Base-by-base conservation (phyloP, 2,329 filamentous ascomycete genomes). In the Alternaria gaisen region DNA sequence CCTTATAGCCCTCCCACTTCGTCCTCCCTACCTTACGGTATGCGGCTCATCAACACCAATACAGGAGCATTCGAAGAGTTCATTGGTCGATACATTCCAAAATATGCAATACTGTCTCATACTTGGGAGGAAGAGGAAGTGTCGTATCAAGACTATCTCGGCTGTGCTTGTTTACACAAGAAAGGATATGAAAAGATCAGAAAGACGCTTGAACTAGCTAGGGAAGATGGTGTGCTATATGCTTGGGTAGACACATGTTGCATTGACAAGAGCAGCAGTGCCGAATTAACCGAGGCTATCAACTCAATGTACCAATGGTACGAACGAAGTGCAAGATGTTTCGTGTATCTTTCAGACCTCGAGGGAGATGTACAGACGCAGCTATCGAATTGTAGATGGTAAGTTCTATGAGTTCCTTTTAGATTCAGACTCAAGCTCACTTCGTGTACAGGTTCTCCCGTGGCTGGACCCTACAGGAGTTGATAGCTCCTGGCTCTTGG, bases 221-320 rank as follows among this genome's bases (percentile, higher is more conserved):
- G 14, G 2, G 0, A 24, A 3, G 18, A 6, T 1, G 36, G 9
- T 18, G 11, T 58, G 3, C 3, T 9, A 10, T 47, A 54, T 9
- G 43, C 50, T 3, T 40, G 38, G 38, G 4, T 20, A 5, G n/a
- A 40, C 1, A 40, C 38, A 4, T 40, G 38, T n/a, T 40, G 38
- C 4, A 40, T 40, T 0, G 38, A 40, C 8, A 40, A 40, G 6
- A n/a, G 12, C 3, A 40, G 44, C n/a, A 52, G 43, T n/a, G 48
- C 56, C 1, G 61, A 65, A 34, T 47, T 71, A 1, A 61, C 60
- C 2, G 58, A 61, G n/a, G 48, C 56, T 4, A 63, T 66, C 47
- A 70, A 63, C 22, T 53, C 43, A 7, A 64, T 68, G 51, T 61
- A 60, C 11, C 22, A n/a, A 18, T 66, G 60, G 60, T 67, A 67